Evolutionary conservation across 495 filamentous ascomycete genomes (phyloP), one percentile per base, ranked within the genome.

Genomic region (Aspergillus saccharolyticus): DNA sequence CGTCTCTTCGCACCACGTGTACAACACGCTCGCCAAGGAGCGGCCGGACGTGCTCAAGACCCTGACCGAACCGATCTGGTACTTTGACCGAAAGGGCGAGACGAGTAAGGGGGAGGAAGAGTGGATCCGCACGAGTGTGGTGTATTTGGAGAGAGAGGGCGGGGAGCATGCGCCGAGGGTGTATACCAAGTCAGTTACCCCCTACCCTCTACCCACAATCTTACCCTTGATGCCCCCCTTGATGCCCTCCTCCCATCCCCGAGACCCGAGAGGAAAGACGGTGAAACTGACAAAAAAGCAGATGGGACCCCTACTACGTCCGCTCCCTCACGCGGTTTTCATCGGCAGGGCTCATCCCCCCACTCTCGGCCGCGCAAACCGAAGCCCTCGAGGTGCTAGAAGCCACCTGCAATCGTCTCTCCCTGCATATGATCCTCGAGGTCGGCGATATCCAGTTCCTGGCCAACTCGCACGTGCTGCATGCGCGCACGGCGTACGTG

Each of bases 81-180:
- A 94, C 74, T 94, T 96, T 66, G 91, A 96, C 69, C 89, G 91
- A 58, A 96, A 96, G 72, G 91, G 91, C 44, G 91, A 96, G 74
- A 84, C 80, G 2, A 85, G 80, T 33, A 75, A 78, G 42, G 90
- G 88, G 24, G 76, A 96, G 71, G 83, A 91, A 42, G 84, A 86
- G 52, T 96, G 82, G 65, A 88, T 93, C 66, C 79, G 81, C 28
- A 84, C 84, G 20, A 80, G 82, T 22, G 83, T 96, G 2, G 78
- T 96, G 42, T 95, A 90, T 67, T 74, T 91, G 2, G 90, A 85
- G 66, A 71, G 71, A 12, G 78, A 77, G 20, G 73, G 71, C 12
- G 78, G 77, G 20, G 73, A 76, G 15, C 72, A 80, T 47, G 71
- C 60, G 33, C 74, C 25, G 25, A 28, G 79, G 17, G 75, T 85